phyloP scores from a whole-genome alignment of 495 filamentous ascomycete genomes.

The Astrothelium macrocarpum region DNA sequence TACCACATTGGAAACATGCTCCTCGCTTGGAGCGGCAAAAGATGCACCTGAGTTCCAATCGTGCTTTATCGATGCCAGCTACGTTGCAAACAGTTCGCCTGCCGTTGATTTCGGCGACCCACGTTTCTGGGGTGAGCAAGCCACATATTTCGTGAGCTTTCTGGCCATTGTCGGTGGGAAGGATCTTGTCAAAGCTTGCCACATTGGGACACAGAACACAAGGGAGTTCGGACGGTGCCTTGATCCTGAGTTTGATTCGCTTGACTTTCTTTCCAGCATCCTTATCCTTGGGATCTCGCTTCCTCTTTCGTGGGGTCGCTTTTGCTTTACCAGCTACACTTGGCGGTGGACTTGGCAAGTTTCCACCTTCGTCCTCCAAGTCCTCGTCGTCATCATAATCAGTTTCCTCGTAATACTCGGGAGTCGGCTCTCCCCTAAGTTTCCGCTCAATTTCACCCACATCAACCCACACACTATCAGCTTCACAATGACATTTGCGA shows the following conservation, averaged over 20 bases:
- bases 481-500: constrained; percentile 93
- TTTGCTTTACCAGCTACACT: constrained; percentile 57
- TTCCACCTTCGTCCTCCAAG: constrained; percentile 52
- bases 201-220: constrained; percentile 93
- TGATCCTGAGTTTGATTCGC: constrained; percentile 61
- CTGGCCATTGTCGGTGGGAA: constrained; percentile 79
- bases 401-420: constrained; percentile 74
- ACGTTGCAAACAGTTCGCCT: constrained; percentile 68
- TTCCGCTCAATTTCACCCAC: constrained; percentile 91
- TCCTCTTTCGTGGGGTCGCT: constrained; percentile 47
- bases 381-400: constrained; percentile 66
- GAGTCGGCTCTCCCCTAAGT: constrained; percentile 78
- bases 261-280: constrained; percentile 55
- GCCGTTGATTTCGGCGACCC: constrained; percentile 60
- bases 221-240: constrained; percentile 64
- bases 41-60: constrained; percentile 83
- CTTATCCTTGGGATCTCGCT: constrained; percentile 48
- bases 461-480: constrained; percentile 97
- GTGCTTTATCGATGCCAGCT: constrained; percentile 71
- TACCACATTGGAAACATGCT: constrained; percentile 93
- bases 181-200: constrained; percentile 69
- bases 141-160: constrained; percentile 86
- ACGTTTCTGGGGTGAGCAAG: constrained; percentile 85
- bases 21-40: constrained; percentile 90
- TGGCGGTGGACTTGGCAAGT: constrained; percentile 71